Base-by-base conservation (phyloP, 2,329 filamentous ascomycete genomes). In the Apiospora rasikravindrae region DNA sequence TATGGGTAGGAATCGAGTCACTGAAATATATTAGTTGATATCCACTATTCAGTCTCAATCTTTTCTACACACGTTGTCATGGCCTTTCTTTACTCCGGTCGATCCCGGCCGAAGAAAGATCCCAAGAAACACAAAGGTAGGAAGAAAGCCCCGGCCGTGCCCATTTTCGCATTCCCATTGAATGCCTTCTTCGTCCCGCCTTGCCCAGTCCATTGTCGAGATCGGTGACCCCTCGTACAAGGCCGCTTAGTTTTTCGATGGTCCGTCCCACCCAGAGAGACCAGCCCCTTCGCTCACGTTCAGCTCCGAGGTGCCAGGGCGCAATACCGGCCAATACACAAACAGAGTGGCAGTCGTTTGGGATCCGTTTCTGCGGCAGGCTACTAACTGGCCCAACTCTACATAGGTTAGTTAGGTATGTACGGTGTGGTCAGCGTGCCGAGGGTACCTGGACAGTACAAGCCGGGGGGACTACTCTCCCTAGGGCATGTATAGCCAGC, bases 361-460 rank as follows among this genome's bases (percentile, higher is more conserved):
- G 57, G 10, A 37, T 40, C 57, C 57, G 40, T 64, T 64, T 40
- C 57, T 40, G 19, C 57, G 57, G 57, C 57, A 64, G 57, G 57
- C 57, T 64, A 64, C 22, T 29, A 61, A n/a, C n/a, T n/a, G n/a
- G 47, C 22, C 47, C 53, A 22, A 61, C 37, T 61, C 53, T 61
- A n/a, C n/a, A n/a, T n/a, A n/a, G n/a, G n/a, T n/a, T n/a, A n/a
- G n/a, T n/a, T n/a, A n/a, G n/a, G n/a, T n/a, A n/a, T n/a, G n/a
- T n/a, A n/a, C 53, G 29, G 53, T 61, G 53, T 37, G 53, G 53
- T 37, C 53, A 37, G 53, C 16, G 6, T 47, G 5, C 2, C 2
- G 2, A 37, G 29, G 16, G 57, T 64, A 64, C 44, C 11, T 22
- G 57, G 40, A 40, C 57, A 40, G 57, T 64, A 64, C 57, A 37